Base-by-base conservation (phyloP, 176 grass and related monocot species). In the Oryza meyeriana region DNA sequence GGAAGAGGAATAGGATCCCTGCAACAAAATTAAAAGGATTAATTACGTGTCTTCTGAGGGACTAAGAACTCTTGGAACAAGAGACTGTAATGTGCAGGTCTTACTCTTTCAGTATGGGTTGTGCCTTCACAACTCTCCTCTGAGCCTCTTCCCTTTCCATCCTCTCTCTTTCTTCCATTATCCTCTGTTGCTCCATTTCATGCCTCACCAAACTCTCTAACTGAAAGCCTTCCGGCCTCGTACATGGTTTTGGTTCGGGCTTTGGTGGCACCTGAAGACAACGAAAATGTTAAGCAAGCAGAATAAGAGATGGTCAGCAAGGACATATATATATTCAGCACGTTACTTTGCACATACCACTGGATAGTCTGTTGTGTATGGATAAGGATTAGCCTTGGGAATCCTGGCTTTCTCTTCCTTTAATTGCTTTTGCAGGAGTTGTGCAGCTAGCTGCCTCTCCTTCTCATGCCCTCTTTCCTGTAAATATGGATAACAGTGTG, bases 331-430 rank as follows among this genome's bases (percentile, higher is more conserved):
- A 71, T n/a, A 33, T 34, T 59, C 26, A 52, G 10, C 36, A 61
- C 34, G 30, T 64, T 18, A 58, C 29, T 28, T 63, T 61, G 62
- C 73, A 61, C 36, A 69, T 92, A 99, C 97, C 83, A 92, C 93
- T 69, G 97, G 97, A 65, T 92, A 99, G 64, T 99, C 93, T 22
- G 93, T 99, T 17, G 97, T 92, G 58, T 99, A 99, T 22, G 97
- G 97, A 12, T 99, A 99, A 50, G 97, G 91, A 28, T 77, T 94
- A 80, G 97, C 97, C 66, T 90, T 99, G 47, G n/a, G 91, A 85
- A 90, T 61, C 78, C 87, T 88, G 35, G 93, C 85, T 41, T 81
- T 96, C 75, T 93, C 91, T 38, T 99, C 93, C 36, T 96, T 87
- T 76, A 92, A 78, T 65, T 99, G 70, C 81, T 90, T 95, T n/a